Conservation (phyloP, 2,329 filamentous ascomycete species). For the Penicillium verrucosum region DNA sequence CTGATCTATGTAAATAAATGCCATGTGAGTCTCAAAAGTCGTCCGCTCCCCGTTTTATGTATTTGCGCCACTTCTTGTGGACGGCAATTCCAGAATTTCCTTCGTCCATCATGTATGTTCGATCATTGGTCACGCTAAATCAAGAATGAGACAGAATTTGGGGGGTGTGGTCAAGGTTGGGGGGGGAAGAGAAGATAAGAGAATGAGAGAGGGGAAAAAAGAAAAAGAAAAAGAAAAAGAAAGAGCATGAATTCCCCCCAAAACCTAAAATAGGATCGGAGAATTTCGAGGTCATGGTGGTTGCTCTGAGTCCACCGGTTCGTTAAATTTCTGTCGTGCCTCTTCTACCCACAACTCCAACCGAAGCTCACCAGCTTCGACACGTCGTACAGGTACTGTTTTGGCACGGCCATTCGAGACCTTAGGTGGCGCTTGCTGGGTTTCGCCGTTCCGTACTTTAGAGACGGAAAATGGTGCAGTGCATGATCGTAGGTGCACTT, state of each 20-base stretch:
- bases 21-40: constrained; percentile 40
- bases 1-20: constrained; percentile 39
- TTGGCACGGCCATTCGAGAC: constrained; percentile 49
- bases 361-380: constrained; percentile 63
- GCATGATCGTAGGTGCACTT: constrained; percentile 39
- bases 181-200: constrained; percentile 17
- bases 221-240: constrained; percentile 3
- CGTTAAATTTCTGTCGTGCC: constrained; percentile 52
- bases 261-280: constrained; percentile 15
- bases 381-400: constrained; percentile 59
- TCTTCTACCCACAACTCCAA: constrained; percentile 71
- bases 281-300: constrained; percentile 29
- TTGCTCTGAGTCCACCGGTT: constrained; percentile 40
- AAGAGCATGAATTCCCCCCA: constrained; percentile 15
- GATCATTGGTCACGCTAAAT: constrained; percentile 43
- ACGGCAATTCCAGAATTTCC: constrained; percentile 34
- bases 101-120: constrained; percentile 41
- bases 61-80: constrained; percentile 37
- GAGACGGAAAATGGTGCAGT: constrained; percentile 41
- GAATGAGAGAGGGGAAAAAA: constrained; percentile 12
- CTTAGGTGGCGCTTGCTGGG: constrained; percentile 33
- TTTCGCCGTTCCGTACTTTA: constrained; percentile 36
- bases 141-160: constrained; percentile 32
- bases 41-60: constrained; percentile 39
- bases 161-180: constrained; percentile 14